Evolutionary conservation across 768 basidiomycete genomes (phyloP).

Genomic region (Mycena galericulata): DNA sequence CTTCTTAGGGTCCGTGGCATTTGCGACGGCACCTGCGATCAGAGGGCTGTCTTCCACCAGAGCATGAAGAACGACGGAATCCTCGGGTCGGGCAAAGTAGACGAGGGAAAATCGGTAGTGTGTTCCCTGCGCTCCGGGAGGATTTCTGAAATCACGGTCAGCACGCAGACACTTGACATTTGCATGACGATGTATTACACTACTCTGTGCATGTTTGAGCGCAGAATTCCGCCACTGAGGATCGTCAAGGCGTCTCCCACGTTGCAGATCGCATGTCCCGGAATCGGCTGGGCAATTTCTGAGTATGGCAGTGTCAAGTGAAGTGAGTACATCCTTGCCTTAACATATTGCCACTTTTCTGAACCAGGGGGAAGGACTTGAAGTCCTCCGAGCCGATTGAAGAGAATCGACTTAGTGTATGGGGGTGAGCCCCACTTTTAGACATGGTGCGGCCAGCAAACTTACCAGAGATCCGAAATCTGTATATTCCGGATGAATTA

Average conservation of each 20-base stretch:
- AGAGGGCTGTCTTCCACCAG: slow-evolving; percentile 56
- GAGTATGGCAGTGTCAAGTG: too few relatives aligned
- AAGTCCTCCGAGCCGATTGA: background rate
- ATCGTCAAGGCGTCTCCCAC: slow-evolving; percentile 58
- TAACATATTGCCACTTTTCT: too few relatives aligned
- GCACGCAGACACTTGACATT: too few relatives aligned
- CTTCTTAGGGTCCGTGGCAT: slow-evolving; percentile 32
- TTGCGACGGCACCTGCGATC: slow-evolving; percentile 57
- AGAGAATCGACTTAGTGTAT: background rate
- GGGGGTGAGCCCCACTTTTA: too few relatives aligned
- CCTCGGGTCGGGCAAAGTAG: slow-evolving; percentile 68
- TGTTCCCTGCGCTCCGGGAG: slow-evolving; percentile 62
- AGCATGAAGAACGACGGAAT: slow-evolving; percentile 58
- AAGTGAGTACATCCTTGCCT: too few relatives aligned
- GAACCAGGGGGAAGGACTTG: background rate
- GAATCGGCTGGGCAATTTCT: too few relatives aligned
- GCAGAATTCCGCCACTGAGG: slow-evolving; percentile 59
- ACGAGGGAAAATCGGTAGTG: slow-evolving; percentile 69
- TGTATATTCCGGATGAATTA: too few relatives aligned
- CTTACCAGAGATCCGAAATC: background rate
- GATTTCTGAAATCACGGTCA: slow-evolving; percentile 44
- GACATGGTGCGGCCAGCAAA: background rate
- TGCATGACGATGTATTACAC: slow-evolving; percentile 41
- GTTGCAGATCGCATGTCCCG: slow-evolving; percentile 42
- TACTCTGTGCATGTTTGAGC: slow-evolving; percentile 57